Base-by-base conservation (phyloP, 345 rosid species). In the Brassica juncea region DNA sequence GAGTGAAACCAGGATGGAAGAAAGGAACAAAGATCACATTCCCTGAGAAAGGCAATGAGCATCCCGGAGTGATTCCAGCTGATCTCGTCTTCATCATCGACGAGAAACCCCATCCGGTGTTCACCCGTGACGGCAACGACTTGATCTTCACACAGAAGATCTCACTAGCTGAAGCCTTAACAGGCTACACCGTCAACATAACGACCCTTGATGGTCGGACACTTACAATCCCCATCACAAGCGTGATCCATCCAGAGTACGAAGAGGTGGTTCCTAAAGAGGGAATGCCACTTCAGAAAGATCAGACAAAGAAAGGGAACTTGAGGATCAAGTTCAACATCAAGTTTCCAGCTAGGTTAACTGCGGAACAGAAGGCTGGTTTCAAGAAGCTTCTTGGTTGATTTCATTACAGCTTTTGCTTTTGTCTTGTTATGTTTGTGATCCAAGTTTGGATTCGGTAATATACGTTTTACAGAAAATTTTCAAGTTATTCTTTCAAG, bases 271-370 rank as follows among this genome's bases (percentile, higher is more conserved):
- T 89, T 21, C 59, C 87, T 1, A 73, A 77, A 62, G 91, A 89
- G 52, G 93, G 91, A 73, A 88, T 89, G 91, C 93, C 93, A 0
- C 75, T 87, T 15, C 88, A 87, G 39, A 86, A 85, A 79, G 91
- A 89, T 63, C 89, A 91, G 31, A 64, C 81, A 35, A 84, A 78
- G 83, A 86, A 66, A 78, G 91, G 92, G 25, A 87, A 87, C 69
- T 82, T 89, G 52, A 84, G 80, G 77, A 84, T 90, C 84, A 89
- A 85, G 71, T 90, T 90, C 75, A 83, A 86, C 73, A 82, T 89
- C 79, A 82, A 75, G 84, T 90, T 90, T 71, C 95, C 95, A 19
- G 79, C 86, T 2, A 84, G 84, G 78, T 78, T 80, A 72, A 84
- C 82, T 7, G 49, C 83, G 2, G 91, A 88, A 71, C 89, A 86